phyloP scores from a whole-genome alignment of 768 basidiomycete genomes.

The Leccinum aurantiacum region DNA sequence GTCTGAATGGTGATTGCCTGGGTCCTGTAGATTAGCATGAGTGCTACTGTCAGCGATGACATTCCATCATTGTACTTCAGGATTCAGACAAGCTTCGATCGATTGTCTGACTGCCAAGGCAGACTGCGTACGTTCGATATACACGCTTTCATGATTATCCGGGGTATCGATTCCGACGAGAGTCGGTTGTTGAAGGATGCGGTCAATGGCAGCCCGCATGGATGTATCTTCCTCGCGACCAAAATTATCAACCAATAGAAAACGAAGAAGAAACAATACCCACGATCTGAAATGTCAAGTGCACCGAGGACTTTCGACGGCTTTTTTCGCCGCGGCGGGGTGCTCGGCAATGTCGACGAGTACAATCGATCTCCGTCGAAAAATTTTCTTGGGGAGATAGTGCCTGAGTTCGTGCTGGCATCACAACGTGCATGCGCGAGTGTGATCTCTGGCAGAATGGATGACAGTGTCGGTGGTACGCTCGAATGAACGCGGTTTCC shows the following conservation, averaged over 20 bases:
- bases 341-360: conserved; percentile 1
- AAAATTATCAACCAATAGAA: conserved; percentile 8
- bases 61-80: conserved; percentile 15
- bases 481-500: conserved; percentile 7
- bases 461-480: conserved; percentile 4
- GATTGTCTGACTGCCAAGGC: not conserved
- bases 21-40: conserved; percentile 14
- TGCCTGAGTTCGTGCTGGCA: not conserved
- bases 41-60: not conserved
- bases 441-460: conserved; percentile 22
- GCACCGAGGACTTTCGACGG: conserved; percentile 26
- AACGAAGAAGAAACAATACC: conserved; percentile 9
- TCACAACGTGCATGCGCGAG: conserved; percentile 29
- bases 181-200: conserved; percentile 27
- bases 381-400: not conserved
- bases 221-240: conserved; percentile 21
- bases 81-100: not conserved
- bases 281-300: conserved; percentile 31
- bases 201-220: conserved; percentile 31
- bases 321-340: conserved; percentile 7
- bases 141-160: not conserved
- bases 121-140: not conserved
- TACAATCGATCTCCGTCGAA: conserved; percentile 8
- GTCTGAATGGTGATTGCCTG: not conserved
- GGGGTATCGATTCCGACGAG: conserved; percentile 22